Evolutionary conservation across 208 protist species (phyloP).

Genomic region (Cochliopodium minus): DNA sequence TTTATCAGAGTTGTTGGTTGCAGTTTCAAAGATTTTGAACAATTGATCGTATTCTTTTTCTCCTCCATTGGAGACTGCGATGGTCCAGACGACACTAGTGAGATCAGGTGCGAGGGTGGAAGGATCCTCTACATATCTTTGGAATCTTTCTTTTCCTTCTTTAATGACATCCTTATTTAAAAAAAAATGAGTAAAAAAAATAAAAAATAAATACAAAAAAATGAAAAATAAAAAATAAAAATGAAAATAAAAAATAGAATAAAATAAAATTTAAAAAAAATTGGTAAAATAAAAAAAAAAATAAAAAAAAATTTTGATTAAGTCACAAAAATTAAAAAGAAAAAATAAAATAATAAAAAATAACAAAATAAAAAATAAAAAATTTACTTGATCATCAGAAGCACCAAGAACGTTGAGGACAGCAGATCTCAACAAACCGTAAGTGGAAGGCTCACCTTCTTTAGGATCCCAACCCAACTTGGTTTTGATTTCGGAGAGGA

Average conservation of each 20-base stretch:
- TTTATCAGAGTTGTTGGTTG: background rate
- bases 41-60: background rate
- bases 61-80: background rate
- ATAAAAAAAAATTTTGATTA: too few species aligned
- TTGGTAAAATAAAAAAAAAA: too few species aligned
- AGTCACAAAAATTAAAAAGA: background rate
- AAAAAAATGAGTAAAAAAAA: background rate
- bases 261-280: too few species aligned
- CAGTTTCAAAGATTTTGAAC: background rate
- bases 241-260: too few species aligned
- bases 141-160: background rate
- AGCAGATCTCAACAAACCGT: background rate
- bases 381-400: too few species aligned
- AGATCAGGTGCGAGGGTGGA: background rate
- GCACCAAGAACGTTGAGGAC: too few species aligned
- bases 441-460: background rate
- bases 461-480: background rate
- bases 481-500: background rate
- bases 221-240: too few species aligned
- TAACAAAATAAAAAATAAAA: too few species aligned
- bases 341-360: too few species aligned
- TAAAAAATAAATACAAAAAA: too few species aligned
- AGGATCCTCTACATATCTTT: background rate
- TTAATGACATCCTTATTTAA: background rate
- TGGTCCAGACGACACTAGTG: background rate